Base-by-base conservation (phyloP, 768 basidiomycete genomes). In the Paxillus rubicundulus region DNA sequence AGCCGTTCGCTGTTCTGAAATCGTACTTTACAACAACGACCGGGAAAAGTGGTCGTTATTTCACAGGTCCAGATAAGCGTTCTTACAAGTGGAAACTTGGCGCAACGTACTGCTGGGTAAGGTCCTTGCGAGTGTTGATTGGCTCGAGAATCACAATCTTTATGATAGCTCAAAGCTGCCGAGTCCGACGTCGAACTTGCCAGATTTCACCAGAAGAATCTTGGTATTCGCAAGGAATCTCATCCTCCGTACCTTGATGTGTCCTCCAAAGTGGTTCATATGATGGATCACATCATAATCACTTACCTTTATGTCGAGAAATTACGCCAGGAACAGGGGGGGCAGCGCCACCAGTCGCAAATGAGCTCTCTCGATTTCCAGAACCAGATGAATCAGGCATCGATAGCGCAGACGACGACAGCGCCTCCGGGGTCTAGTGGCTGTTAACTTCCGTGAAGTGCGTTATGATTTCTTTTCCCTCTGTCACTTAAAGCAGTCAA, bases 21-120 rank as follows among this genome's bases (percentile, higher is more conserved):
- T 18, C 24, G n/a, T 20, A 39, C 36, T 9, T 3, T 4, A n/a
- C 10, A 13, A 30, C 1, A 37, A 10, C 1, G 43, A 44, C 28
- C 2, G 42, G 34, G 3, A 4, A 8, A 33, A 73, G 72, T 27
- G 61, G 62, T 24, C 69, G 66, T n/a, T 57, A 65, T 16, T 74
- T 74, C 46, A 52, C 52, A 24, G 73, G 69, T 10, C 68, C 62
- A 0, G 64, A 73, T 49, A 59, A 55, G 2, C 58, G 47, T 9
- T 53, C 55, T 21, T 74, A 71, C 58, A 67, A 68, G 17, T 74
- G 72, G 73, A 61, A 60, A 21, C 21, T 70, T 10, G 61, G 60
- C 9, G 48, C 52, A 17, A 55, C 55, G 6, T 61, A 65, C 6
- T 65, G 64, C 13, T 58, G 61, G 62, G 70, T 68, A 46, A 17